phyloP scores from a whole-genome alignment of 23 red algal species.

The Gracilaria gracilis region DNA sequence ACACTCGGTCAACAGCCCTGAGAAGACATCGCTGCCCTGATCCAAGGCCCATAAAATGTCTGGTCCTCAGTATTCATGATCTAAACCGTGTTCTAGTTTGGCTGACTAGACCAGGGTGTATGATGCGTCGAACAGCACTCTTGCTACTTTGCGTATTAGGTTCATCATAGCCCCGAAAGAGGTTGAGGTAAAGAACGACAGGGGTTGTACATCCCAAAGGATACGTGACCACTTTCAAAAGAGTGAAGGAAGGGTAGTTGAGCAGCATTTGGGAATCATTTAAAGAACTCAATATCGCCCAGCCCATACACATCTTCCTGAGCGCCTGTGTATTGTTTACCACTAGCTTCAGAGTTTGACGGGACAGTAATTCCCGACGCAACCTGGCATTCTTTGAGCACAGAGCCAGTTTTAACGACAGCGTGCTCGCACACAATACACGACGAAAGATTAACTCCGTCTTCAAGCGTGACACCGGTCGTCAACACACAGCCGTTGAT shows the following conservation, averaged over 20 bases:
- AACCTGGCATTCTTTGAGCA: conserved; percentile 65
- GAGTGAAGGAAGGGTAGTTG: not conserved
- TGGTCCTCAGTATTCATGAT: no score
- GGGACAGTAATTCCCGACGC: conserved; percentile 30
- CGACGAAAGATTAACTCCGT: conserved; percentile 64
- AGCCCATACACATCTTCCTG: conserved; percentile 27
- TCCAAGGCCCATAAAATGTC: no score
- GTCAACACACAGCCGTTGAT: conserved; percentile 67
- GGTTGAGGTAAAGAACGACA: no score
- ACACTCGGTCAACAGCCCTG: not conserved
- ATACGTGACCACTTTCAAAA: no score
- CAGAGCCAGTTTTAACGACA: conserved; percentile 30
- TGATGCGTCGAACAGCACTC: no score
- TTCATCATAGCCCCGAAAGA: no score
- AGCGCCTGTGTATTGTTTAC: conserved; percentile 22
- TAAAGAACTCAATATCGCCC: conserved; percentile 2
- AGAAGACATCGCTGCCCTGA: not conserved
- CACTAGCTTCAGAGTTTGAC: conserved; percentile 12
- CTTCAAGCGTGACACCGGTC: conserved; percentile 43
- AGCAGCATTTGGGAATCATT: not conserved
- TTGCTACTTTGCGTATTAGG: no score
- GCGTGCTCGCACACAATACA: conserved; percentile 54
- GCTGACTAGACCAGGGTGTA: no score
- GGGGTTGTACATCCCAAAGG: no score
- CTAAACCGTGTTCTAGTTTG: no score